phyloP scores from a whole-genome alignment of 1,284 basidiomycete genomes.

The Ceratobasidium sp. region DNA sequence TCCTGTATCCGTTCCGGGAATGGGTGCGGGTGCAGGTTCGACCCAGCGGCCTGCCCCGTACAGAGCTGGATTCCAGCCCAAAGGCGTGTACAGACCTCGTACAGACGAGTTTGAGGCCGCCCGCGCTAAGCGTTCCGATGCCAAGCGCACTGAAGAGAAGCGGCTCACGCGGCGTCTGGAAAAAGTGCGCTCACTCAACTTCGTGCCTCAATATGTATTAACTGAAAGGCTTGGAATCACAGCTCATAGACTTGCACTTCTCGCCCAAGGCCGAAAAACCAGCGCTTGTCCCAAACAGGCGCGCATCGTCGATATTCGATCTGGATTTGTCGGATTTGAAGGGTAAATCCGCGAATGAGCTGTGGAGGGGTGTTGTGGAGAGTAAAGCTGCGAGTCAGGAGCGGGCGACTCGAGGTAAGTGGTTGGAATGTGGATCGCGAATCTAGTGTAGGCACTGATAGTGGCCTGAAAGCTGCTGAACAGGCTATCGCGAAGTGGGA shows the following conservation, averaged over 20 bases:
- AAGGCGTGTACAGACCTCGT: slow-evolving; percentile 75
- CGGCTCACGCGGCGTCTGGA: slow-evolving; percentile 85
- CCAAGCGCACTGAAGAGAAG: slow-evolving; percentile 80
- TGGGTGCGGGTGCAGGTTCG: slow-evolving; percentile 49
- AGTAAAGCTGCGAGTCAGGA: slow-evolving; percentile 53
- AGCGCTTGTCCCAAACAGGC: slow-evolving; percentile 54
- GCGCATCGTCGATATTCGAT: slow-evolving; percentile 78
- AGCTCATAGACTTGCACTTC: slow-evolving; percentile 85
- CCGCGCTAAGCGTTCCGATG: slow-evolving; percentile 69
- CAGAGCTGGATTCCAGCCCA: slow-evolving; percentile 85
- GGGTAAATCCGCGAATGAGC: slow-evolving; percentile 70
- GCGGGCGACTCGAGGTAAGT: slow-evolving; percentile 52
- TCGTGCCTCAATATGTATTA: background rate
- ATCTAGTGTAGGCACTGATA: background rate
- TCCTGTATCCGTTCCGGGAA: slow-evolving; percentile 21
- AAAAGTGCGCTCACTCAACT: slow-evolving; percentile 62
- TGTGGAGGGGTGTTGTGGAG: slow-evolving; percentile 72
- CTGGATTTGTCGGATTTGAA: slow-evolving; percentile 66
- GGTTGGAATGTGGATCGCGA: background rate
- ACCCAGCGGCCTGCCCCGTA: slow-evolving; percentile 69
- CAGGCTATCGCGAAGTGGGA: slow-evolving; percentile 97
- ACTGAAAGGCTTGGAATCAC: background rate
- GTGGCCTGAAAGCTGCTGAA: slow-evolving; percentile 72
- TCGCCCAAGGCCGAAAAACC: slow-evolving; percentile 58
- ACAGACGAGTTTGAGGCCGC: slow-evolving; percentile 82